These are phyloP conservation scores for Torulaspora globosa DNA, from an alignment of 1,139 yeast genomes.

Conservation along the genomic window DNA sequence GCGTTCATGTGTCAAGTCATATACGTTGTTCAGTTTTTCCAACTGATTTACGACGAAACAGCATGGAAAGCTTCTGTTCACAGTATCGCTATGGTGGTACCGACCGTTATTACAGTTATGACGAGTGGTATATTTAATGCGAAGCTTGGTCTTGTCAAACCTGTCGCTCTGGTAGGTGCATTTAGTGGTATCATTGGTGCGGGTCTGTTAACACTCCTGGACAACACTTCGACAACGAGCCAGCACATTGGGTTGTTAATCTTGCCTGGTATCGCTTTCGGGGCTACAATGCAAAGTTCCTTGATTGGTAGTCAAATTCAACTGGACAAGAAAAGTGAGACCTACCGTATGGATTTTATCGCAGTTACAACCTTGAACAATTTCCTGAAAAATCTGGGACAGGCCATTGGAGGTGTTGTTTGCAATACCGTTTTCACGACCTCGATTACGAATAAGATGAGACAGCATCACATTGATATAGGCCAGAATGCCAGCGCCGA, in stretches of 20 bases:
- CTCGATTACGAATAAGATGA: conserved; percentile 13
- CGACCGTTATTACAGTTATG: conserved; percentile 49
- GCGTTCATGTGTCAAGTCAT: conserved; percentile 21
- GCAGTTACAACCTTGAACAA: conserved; percentile 24
- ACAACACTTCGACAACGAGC: conserved; percentile 39
- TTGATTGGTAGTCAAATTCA: conserved; percentile 50
- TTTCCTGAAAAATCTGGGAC: conserved; percentile 22
- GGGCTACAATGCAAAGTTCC: conserved; percentile 51
- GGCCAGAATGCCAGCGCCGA: conserved; percentile 9
- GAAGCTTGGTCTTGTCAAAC: conserved; percentile 47
- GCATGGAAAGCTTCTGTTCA: conserved; percentile 59
- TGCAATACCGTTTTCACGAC: conserved; percentile 20
- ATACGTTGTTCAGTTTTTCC: conserved; percentile 29
- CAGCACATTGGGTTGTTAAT: conserved; percentile 52
- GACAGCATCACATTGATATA: conserved; percentile 1
- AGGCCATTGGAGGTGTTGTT: conserved; percentile 22
- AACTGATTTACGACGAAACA: conserved; percentile 21
- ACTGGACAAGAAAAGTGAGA: conserved; percentile 20
- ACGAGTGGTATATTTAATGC: conserved; percentile 47
- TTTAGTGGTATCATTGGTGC: conserved; percentile 48
- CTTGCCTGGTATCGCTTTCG: conserved; percentile 53
- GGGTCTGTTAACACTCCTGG: conserved; percentile 47
- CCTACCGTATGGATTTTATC: conserved; percentile 21
- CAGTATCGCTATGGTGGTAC: conserved; percentile 50
- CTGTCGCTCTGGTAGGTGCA: conserved; percentile 45